Evolutionary conservation across 768 basidiomycete genomes (phyloP).

Genomic region (Termitomyces titanicus): DNA sequence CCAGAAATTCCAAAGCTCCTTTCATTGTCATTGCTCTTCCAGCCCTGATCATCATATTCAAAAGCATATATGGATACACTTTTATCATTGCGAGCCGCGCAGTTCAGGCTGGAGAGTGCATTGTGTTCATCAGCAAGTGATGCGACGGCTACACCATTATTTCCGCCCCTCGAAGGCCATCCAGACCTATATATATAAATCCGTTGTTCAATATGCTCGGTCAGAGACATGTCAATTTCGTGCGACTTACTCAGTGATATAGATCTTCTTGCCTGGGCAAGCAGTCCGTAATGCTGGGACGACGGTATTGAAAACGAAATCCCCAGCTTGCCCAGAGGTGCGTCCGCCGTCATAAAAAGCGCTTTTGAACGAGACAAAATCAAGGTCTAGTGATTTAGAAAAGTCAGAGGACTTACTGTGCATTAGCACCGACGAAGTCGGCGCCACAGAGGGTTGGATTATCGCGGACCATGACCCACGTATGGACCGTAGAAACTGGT

Average conservation of each 20-base stretch:
- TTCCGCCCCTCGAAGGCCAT: slow-evolving; percentile 36
- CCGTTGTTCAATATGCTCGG: too few species aligned
- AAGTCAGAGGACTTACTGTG: slow-evolving; percentile 24
- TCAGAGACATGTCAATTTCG: background rate
- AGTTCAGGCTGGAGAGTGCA: slow-evolving; percentile 33
- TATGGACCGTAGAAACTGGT: slow-evolving; percentile 35
- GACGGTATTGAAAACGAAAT: slow-evolving; percentile 36
- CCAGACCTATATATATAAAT: slow-evolving; percentile 24
- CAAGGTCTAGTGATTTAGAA: background rate
- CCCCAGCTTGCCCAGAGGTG: slow-evolving; percentile 29
- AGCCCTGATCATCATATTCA: slow-evolving; percentile 34
- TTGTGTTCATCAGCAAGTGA: slow-evolving; percentile 27
- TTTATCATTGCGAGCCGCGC: slow-evolving; percentile 27
- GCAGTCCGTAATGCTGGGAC: slow-evolving; percentile 30
- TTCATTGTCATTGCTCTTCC: slow-evolving; percentile 35
- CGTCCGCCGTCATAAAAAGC: slow-evolving; percentile 32
- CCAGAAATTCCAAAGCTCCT: slow-evolving; percentile 36
- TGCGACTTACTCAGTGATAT: slow-evolving; percentile 31
- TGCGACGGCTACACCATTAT: slow-evolving; percentile 25
- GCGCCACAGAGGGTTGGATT: slow-evolving; percentile 30
- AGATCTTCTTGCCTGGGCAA: slow-evolving; percentile 34
- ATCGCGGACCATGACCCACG: slow-evolving; percentile 30
- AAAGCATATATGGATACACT: slow-evolving; percentile 32
- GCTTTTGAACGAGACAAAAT: slow-evolving; percentile 14
- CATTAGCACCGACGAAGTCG: slow-evolving; percentile 37